A percentile compares a stretch with the other conserved stretches of the same genome.
phyloP scores from a whole-genome alignment of 495 filamentous ascomycete genomes.

The Aspergillus cristatus region DNA sequence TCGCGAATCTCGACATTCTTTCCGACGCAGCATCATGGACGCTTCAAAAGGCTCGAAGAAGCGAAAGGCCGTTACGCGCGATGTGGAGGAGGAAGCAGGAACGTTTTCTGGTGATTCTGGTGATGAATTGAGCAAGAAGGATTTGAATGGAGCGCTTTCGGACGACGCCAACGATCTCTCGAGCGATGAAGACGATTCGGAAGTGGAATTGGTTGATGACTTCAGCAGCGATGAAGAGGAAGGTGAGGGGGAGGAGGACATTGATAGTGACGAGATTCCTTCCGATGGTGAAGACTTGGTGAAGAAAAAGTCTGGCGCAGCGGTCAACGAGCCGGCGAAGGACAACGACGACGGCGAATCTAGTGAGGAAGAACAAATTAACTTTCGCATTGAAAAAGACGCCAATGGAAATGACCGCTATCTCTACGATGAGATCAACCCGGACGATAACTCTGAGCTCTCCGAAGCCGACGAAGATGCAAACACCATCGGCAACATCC shows the following conservation, averaged over 20 bases:
- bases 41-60: slow-evolving; percentile 39
- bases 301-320: slow-evolving; percentile 11
- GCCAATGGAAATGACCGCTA: slow-evolving; percentile 68
- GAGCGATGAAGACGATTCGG: slow-evolving; percentile 36
- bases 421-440: slow-evolving; percentile 82
- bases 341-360: slow-evolving; percentile 6
- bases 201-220: slow-evolving; percentile 37
- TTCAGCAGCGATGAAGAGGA: slow-evolving; percentile 33
- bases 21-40: slow-evolving; percentile 20
- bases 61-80: slow-evolving; percentile 48
- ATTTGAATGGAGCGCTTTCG: slow-evolving; percentile 58
- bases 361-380: slow-evolving; percentile 23
- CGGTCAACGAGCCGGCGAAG: slow-evolving; percentile 7
- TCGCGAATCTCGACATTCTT: slow-evolving; percentile 1
- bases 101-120: slow-evolving; percentile 54
- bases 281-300: slow-evolving; percentile 30
- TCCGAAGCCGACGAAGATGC: slow-evolving; percentile 66
- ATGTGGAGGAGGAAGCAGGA: slow-evolving; percentile 42
- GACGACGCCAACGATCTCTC: slow-evolving; percentile 45
- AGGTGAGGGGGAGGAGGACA: slow-evolving; percentile 32
- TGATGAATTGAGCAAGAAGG: slow-evolving; percentile 53
- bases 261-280: slow-evolving; percentile 44
- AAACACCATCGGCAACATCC: slow-evolving; percentile 95
- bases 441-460: slow-evolving; percentile 93
- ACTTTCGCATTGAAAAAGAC: slow-evolving; percentile 48